Conservation (phyloP, 768 basidiomycete genomes). For the Mrakia frigida region DNA sequence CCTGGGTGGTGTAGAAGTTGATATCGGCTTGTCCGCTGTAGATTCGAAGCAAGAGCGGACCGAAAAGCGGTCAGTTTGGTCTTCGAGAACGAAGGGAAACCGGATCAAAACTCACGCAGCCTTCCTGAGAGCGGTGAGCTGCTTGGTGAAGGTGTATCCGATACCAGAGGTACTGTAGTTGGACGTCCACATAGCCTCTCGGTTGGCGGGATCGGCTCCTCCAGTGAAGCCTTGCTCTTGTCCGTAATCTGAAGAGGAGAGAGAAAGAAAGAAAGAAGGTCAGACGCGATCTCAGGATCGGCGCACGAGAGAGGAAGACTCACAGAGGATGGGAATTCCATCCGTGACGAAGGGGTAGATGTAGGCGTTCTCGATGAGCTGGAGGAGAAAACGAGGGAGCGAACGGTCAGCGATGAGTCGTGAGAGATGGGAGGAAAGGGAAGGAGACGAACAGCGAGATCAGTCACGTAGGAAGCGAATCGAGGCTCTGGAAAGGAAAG, state of each 20-base stretch:
- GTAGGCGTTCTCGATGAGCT: conserved; percentile 57
- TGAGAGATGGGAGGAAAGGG: background rate
- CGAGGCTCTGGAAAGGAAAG: conserved; percentile 3
- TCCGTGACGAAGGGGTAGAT: conserved; percentile 68
- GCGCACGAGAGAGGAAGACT: background rate
- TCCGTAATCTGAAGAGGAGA: conserved; percentile 52
- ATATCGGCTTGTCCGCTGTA: conserved; percentile 6
- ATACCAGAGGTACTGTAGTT: conserved; percentile 7
- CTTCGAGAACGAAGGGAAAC: too few relatives aligned
- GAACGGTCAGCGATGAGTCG: background rate
- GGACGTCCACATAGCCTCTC: conserved; percentile 31
- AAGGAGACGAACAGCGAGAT: background rate
- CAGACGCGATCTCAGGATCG: background rate
- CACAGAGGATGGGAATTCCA: conserved; percentile 65
- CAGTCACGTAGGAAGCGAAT: background rate
- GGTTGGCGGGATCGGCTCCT: conserved; percentile 32
- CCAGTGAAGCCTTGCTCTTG: conserved; percentile 44
- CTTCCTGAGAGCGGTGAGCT: conserved; percentile 15
- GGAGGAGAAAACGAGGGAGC: background rate
- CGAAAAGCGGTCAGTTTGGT: too few relatives aligned
- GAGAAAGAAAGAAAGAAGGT: conserved; percentile 38
- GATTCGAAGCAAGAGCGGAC: background rate
- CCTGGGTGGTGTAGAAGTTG: conserved; percentile 26
- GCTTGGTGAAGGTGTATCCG: conserved; percentile 23
- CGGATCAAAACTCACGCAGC: conserved; percentile 1